Percentiles rank a stretch among this genome's conserved stretches.
Conservation (phyloP, 495 filamentous ascomycete genomes). For the Penicillium psychrofluorescens region DNA sequence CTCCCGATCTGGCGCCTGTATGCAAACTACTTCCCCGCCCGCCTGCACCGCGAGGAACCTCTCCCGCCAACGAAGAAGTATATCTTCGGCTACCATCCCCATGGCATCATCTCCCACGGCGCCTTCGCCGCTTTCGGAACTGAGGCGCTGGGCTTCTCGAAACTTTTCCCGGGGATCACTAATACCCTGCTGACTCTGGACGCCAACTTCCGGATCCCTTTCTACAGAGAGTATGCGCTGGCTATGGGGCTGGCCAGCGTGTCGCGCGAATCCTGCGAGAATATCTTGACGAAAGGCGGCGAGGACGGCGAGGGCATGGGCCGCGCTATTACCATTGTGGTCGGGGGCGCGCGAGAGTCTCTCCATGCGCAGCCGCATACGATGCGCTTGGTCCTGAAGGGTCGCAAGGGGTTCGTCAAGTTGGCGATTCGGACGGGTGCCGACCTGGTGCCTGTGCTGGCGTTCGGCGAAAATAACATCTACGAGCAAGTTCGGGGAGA, state of each 20-base stretch:
- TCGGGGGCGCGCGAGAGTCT: conserved; percentile 88
- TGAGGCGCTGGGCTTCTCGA: conserved; percentile 79
- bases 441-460: conserved; percentile 83
- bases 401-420: conserved; percentile 89
- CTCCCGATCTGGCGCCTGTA: conserved; percentile 82
- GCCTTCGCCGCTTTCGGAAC: conserved; percentile 91
- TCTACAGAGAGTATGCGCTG: conserved; percentile 89
- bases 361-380: conserved; percentile 74
- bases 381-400: conserved; percentile 67
- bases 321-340: conserved; percentile 89
- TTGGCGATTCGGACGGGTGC: conserved; percentile 83
- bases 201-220: conserved; percentile 86
- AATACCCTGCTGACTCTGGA: conserved; percentile 85
- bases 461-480: conserved; percentile 92
- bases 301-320: conserved; percentile 83
- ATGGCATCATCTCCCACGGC: conserved; percentile 94
- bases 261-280: conserved; percentile 83
- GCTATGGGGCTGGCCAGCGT: conserved; percentile 82
- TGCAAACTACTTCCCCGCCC: conserved; percentile 84
- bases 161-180: conserved; percentile 91
- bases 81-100: conserved; percentile 96
- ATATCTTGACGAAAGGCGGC: conserved; percentile 72
- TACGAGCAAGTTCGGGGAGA: conserved; percentile 78
- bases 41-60: conserved; percentile 70
- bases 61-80: conserved; percentile 84